These are phyloP conservation scores for Nemania sp. DNA, from an alignment of 2,329 filamentous ascomycete species.

Conservation along the genomic window DNA sequence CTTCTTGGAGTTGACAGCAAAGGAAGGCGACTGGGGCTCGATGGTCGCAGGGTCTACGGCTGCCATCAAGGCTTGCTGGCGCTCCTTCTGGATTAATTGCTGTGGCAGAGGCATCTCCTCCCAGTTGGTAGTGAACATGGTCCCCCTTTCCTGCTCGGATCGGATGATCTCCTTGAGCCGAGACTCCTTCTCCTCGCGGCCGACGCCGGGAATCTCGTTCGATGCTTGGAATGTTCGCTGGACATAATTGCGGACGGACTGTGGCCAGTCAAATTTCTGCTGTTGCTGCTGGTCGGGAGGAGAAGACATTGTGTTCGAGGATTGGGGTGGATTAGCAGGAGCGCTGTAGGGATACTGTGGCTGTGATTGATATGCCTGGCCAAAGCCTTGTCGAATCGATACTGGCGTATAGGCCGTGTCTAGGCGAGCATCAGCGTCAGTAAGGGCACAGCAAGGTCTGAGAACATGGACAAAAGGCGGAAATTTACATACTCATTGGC, in stretches of 20 bases:
- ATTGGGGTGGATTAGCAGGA: constrained; percentile 42
- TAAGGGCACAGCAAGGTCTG: constrained; percentile 6
- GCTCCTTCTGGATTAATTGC: constrained; percentile 76
- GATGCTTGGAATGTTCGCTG: constrained; percentile 82
- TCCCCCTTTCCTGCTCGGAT: constrained; percentile 73
- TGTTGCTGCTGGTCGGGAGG: constrained; percentile 46
- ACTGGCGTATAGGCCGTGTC: constrained; percentile 51
- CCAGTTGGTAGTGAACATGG: constrained; percentile 80
- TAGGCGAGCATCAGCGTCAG: constrained; percentile 39
- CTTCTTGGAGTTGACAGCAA: constrained; percentile 64
- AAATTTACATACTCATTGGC: constrained; percentile 30
- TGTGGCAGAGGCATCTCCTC: constrained; percentile 82
- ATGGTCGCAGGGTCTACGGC: constrained; percentile 25
- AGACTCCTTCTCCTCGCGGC: constrained; percentile 73
- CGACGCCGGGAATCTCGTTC: constrained; percentile 67
- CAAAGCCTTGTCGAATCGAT: constrained; percentile 47
- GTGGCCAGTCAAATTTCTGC: constrained; percentile 77
- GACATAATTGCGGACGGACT: constrained; percentile 84
- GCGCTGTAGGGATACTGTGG: constrained; percentile 40
- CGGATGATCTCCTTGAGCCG: constrained; percentile 88
- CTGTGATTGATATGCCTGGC: constrained; percentile 39
- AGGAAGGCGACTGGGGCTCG: constrained; percentile 22
- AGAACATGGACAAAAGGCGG: not conserved
- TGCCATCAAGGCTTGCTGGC: constrained; percentile 53
- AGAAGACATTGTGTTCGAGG: constrained; percentile 37